Conservation (phyloP, 805 yeast genomes). For the Saccharomycopsis oosterbeekiorum region DNA sequence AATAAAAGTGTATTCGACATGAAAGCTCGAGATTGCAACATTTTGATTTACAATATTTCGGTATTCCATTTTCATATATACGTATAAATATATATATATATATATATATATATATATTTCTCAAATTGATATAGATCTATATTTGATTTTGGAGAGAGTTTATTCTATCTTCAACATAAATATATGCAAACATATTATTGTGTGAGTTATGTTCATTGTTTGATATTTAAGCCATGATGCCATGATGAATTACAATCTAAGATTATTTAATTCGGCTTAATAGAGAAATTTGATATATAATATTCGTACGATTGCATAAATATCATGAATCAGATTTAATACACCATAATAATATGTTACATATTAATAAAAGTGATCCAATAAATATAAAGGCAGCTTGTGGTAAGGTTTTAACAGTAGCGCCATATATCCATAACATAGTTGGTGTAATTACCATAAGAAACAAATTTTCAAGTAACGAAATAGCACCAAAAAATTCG, state of each 20-base stretch:
- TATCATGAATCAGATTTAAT: background rate
- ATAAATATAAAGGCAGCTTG: background rate
- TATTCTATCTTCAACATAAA: background rate
- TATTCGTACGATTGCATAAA: background rate
- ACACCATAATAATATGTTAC: background rate
- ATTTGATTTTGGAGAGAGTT: background rate
- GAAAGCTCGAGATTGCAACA: background rate
- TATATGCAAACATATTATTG: background rate
- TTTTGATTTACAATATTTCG: background rate
- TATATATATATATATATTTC: background rate
- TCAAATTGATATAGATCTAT: background rate
- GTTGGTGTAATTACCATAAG: constrained; percentile 26
- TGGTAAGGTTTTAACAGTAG: background rate
- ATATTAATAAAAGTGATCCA: background rate
- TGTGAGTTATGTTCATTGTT: background rate
- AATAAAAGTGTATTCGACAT: too few relatives aligned
- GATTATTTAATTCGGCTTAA: too few relatives aligned
- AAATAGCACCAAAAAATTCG: constrained; percentile 62
- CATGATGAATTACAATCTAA: too few relatives aligned
- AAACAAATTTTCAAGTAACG: constrained; percentile 44
- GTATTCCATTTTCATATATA: background rate
- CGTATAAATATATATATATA: background rate
- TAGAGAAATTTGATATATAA: background rate
- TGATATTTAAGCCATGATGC: too few relatives aligned
- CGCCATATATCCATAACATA: background rate